Base-by-base conservation (phyloP, 2,329 filamentous ascomycete genomes). In the Apiospora kogelbergensis region DNA sequence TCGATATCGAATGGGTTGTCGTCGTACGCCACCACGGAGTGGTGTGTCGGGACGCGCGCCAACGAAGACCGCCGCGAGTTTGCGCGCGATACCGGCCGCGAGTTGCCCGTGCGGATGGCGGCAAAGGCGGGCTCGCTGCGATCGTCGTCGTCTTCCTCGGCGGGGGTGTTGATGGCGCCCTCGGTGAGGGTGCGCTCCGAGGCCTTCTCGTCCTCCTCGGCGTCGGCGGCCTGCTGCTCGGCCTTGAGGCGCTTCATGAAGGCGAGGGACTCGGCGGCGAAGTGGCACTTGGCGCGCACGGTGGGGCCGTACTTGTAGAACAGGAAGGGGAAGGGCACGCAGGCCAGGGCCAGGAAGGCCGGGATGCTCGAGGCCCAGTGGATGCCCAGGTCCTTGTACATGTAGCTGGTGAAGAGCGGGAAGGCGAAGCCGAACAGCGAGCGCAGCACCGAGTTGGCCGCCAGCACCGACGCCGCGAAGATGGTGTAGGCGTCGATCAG, bases 361-460 rank as follows among this genome's bases (percentile, higher is more conserved):
- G 91, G 91, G n/a, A 94, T 82, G 0, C 88, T 88, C n/a, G 85
- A 88, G 1, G 91, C 93, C 92, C 92, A 94, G 80, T 93, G 91
- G 67, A 91, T 89, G 63, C 92, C 91, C 6, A 91, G 84, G 68
- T 84, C 80, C 5, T 82, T 42, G 75, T 87, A 88, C 86, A 88
- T 88, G 33, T 73, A 66, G 4, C 67, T 80, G 1, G 87, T 88
- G 76, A 90, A 90, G 2, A 90, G 79, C 0, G 88, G 88, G 78
- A 90, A 90, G 0, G 82, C 85, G 0, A 86, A 84, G 68, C 87
- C 88, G 69, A 90, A 88, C 3, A 87, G 72, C 0, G 86, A 88
- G 68, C 89, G 83, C 3, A 90, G 78, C 24, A 91, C 84, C 2
- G 84, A 82, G 73, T 86, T 93, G 64, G 91, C 91, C 2, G 93